Evolutionary conservation across 2,329 filamentous ascomycete species (phyloP), one percentile per base, ranked within the genome.

Genomic region (Cladophialophora psammophila): DNA sequence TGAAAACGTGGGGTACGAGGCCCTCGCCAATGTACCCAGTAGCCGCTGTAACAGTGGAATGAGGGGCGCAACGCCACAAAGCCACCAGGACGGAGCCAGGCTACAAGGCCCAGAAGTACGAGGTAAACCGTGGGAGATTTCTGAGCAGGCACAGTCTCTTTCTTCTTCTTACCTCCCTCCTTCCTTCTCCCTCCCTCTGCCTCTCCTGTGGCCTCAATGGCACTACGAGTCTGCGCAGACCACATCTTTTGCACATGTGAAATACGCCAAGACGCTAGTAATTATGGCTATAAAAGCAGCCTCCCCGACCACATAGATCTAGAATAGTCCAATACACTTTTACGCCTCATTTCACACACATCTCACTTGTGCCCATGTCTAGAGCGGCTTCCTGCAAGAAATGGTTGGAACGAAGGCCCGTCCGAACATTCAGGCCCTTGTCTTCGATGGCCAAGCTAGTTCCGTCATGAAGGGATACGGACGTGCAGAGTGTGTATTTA

Each of bases 1-100:
- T 54, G 34, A 52, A 68, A 68, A 65, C 66, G 66, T 68, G 66
- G 66, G 66, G 66, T 65, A 66, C n/a, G 12, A 55, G 31, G 31
- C 26, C 18, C 31, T 55, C 12, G 10, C 40, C n/a, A 42, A 3
- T 12, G 40, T 26, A n/a, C n/a, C n/a, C n/a, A n/a, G n/a, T n/a
- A 26, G 26, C 26, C 26, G 3, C 26, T 26, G 40, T 3, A n/a
- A 2, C 10, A 12, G 12, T 42, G 40, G 34, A 34, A 34, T 34
- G 31, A 55, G 31, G 34, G 52, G 52, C 48, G 9, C 48, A 5
- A 13, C 2, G 31, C 48, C 6, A 26, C 20, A 2, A 50, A n/a
- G 20, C 48, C 48, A 31, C 48, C 48, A 42, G 15, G 38, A 15
- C 38, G 38, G 12, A 1, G 38, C 12, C 38, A n/a, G 5, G 13